phyloP scores from a whole-genome alignment of 2,329 filamentous ascomycete genomes.

The Drechslerella stenobrocha region DNA sequence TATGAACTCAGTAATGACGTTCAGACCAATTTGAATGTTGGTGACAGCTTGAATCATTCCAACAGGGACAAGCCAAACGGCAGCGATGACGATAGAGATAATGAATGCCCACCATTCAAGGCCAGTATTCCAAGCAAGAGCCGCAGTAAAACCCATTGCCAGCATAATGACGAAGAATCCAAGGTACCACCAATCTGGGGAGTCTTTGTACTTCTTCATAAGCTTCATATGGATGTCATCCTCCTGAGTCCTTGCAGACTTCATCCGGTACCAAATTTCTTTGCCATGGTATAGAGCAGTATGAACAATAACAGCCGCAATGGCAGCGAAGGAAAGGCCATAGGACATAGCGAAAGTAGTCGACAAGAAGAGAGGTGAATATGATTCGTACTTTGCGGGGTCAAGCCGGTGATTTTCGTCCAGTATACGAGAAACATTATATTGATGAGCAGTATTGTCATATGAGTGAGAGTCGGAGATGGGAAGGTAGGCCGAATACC shows the following conservation, averaged over 20 bases:
- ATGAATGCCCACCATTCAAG: conserved; percentile 59
- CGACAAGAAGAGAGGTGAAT: conserved; percentile 69
- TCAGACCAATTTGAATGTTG: conserved; percentile 63
- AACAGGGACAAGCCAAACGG: conserved; percentile 65
- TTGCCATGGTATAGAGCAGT: conserved; percentile 63
- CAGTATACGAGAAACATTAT: conserved; percentile 68
- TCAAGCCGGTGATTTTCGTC: conserved; percentile 67
- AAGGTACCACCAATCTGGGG: conserved; percentile 57
- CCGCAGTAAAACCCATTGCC: conserved; percentile 53
- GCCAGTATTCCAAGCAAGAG: conserved; percentile 55
- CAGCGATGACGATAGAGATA: conserved; percentile 63
- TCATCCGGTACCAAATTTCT: conserved; percentile 60
- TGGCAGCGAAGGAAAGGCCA: conserved; percentile 69
- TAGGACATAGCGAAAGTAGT: conserved; percentile 63
- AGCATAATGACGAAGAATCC: conserved; percentile 62
- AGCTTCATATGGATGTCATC: conserved; percentile 55
- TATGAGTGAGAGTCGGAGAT: conserved; percentile 72
- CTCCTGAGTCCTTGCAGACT: conserved; percentile 52
- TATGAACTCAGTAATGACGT: conserved; percentile 60
- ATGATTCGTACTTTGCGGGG: conserved; percentile 66
- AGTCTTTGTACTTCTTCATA: conserved; percentile 54
- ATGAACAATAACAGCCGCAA: conserved; percentile 65
- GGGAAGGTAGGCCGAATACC: conserved; percentile 68
- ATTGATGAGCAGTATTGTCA: conserved; percentile 68
- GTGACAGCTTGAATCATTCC: conserved; percentile 67